These are phyloP conservation scores for Chiua sp. DNA, from an alignment of 1,284 basidiomycete genomes.

Conservation along the genomic window DNA sequence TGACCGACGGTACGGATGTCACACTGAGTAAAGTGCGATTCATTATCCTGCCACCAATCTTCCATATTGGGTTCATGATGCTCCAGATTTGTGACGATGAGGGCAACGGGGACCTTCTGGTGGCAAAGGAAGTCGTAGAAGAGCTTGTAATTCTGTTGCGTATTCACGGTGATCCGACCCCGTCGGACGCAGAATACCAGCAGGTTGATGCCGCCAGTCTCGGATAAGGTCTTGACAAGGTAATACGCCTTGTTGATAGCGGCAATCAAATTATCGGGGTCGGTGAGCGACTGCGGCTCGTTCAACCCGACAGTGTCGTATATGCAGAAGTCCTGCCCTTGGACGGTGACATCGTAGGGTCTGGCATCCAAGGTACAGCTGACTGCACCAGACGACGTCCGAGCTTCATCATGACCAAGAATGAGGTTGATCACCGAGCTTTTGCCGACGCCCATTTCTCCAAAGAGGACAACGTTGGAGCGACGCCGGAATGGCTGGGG, in stretches of 20 bases:
- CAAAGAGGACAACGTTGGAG: conserved; percentile 31
- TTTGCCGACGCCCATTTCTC: conserved; percentile 37
- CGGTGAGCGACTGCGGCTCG: conserved; percentile 33
- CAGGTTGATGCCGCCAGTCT: conserved; percentile 38
- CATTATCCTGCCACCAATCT: conserved; percentile 32
- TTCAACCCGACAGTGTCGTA: conserved; percentile 38
- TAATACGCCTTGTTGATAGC: conserved; percentile 38
- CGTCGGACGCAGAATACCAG: conserved; percentile 43
- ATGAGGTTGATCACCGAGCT: conserved; percentile 37
- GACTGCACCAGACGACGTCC: conserved; percentile 25
- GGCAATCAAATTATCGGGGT: conserved; percentile 32
- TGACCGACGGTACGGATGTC: conserved; percentile 27
- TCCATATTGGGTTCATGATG: conserved; percentile 36
- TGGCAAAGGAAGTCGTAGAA: conserved; percentile 38
- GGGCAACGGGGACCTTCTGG: conserved; percentile 32
- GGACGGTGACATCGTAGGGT: conserved; percentile 26
- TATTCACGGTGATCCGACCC: conserved; percentile 38
- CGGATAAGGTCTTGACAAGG: conserved; percentile 29
- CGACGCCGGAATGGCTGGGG: conserved; percentile 15
- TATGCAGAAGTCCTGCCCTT: conserved; percentile 29
- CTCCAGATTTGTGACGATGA: conserved; percentile 36
- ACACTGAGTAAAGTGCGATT: conserved; percentile 19
- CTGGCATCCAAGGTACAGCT: conserved; percentile 33
- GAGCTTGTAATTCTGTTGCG: conserved; percentile 40
- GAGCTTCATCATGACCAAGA: conserved; percentile 20